phyloP scores from a whole-genome alignment of 2,329 filamentous ascomycete genomes.

The Cadophora malorum region DNA sequence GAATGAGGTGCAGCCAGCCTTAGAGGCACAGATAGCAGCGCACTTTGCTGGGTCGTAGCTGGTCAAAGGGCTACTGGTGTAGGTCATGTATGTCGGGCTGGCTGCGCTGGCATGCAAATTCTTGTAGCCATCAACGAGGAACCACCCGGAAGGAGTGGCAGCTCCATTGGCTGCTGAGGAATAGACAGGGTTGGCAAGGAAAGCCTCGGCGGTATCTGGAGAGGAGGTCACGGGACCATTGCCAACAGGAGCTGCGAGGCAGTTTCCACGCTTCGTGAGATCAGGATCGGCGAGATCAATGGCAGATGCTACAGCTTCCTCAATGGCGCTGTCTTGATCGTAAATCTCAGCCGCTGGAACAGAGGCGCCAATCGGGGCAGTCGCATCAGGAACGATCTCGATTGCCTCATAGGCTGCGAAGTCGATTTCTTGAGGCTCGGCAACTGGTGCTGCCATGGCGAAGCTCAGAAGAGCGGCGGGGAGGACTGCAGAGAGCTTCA shows the following conservation, averaged over 20 bases:
- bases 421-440: slow-evolving; percentile 28
- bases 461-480: slow-evolving; percentile 20
- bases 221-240: slow-evolving; percentile 41
- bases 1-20: slow-evolving; percentile 41
- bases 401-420: slow-evolving; percentile 25
- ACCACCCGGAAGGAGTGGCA: slow-evolving; percentile 43
- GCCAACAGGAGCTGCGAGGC: slow-evolving; percentile 34
- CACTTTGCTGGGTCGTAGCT: slow-evolving; percentile 42
- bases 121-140: slow-evolving; percentile 38
- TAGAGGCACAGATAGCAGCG: slow-evolving; percentile 37
- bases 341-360: slow-evolving; percentile 11
- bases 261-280: slow-evolving; percentile 22
- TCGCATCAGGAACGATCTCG: slow-evolving; percentile 15
- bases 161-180: slow-evolving; percentile 37
- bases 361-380: slow-evolving; percentile 10
- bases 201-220: slow-evolving; percentile 46
- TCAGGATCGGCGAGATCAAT: slow-evolving; percentile 9
- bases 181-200: slow-evolving; percentile 40
- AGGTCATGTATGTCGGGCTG: slow-evolving; percentile 40
- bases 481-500: slow-evolving; percentile 23
- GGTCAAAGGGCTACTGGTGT: slow-evolving; percentile 28
- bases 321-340: slow-evolving; percentile 11
- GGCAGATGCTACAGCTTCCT: slow-evolving; percentile 16
- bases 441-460: slow-evolving; percentile 20
- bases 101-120: slow-evolving; percentile 42